Evolutionary conservation across 306 rosid species (phyloP).

Genomic region (Gynostemma pentaphyllum): DNA sequence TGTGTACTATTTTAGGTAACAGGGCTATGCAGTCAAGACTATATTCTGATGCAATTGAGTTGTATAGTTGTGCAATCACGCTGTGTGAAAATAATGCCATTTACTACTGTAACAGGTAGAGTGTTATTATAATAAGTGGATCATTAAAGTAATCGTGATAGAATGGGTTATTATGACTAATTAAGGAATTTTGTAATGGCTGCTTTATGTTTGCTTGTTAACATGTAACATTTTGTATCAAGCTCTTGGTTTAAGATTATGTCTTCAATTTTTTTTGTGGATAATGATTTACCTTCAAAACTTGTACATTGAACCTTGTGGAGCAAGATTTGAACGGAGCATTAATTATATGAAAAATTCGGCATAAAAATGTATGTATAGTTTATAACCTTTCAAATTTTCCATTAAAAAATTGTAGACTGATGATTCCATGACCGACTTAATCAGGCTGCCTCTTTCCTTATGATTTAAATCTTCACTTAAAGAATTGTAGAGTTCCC

Average conservation of each 20-base stretch:
- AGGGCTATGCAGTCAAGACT: conserved; percentile 60
- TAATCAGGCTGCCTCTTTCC: neutral
- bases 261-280: no score
- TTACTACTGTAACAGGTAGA: conserved; percentile 89
- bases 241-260: no score
- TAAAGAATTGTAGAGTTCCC: no score
- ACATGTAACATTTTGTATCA: no score
- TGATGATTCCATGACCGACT: neutral
- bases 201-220: no score
- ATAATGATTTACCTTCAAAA: neutral
- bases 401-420: neutral
- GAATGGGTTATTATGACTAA: neutral
- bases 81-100: conserved; percentile 60
- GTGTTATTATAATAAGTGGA: conserved; percentile 1
- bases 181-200: neutral
- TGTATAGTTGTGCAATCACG: conserved; percentile 68
- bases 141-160: neutral
- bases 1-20: conserved; percentile 47
- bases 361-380: neutral
- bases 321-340: neutral
- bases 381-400: no score
- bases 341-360: neutral
- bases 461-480: no score
- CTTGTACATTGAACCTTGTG: neutral
- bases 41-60: conserved; percentile 61